Conservation (phyloP, 805 yeast species). For the Candida golubevii region DNA sequence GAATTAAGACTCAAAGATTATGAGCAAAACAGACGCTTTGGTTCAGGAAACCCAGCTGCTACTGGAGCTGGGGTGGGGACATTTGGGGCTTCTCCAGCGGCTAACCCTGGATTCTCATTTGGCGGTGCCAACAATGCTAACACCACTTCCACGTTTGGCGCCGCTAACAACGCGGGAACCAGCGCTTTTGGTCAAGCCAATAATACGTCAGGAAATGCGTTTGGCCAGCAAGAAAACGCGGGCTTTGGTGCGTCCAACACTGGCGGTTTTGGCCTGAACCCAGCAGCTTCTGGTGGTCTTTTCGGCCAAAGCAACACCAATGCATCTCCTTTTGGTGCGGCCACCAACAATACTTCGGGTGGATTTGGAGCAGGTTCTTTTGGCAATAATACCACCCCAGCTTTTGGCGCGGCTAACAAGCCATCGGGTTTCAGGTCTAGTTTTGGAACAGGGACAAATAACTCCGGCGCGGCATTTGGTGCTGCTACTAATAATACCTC, state of each 20-base stretch:
- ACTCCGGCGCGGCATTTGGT: slow-evolving; percentile 14
- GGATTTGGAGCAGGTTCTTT: slow-evolving; percentile 13
- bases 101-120: slow-evolving; percentile 9
- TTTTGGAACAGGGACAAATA: slow-evolving; percentile 37
- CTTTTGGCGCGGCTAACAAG: slow-evolving; percentile 23
- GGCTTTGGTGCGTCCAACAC: slow-evolving; percentile 17
- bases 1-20: slow-evolving; percentile 90
- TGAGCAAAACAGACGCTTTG: slow-evolving; percentile 62
- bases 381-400: slow-evolving; percentile 15
- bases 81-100: slow-evolving; percentile 11
- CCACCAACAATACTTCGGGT: slow-evolving; percentile 9
- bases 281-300: slow-evolving; percentile 19
- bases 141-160: slow-evolving; percentile 13
- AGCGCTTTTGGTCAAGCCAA: slow-evolving; percentile 33
- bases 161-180: slow-evolving; percentile 15
- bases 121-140: slow-evolving; percentile 25
- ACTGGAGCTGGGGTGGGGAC: slow-evolving; percentile 25
- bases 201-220: slow-evolving; percentile 5
- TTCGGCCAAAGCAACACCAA: slow-evolving; percentile 15
- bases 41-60: slow-evolving; percentile 32
- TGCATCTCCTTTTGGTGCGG: slow-evolving; percentile 14
- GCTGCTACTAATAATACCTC: slow-evolving; percentile 25
- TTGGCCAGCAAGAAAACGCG: slow-evolving; percentile 24
- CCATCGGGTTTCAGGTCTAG: slow-evolving; percentile 21
- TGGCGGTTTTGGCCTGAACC: slow-evolving; percentile 21